Evolutionary conservation across 2,329 filamentous ascomycete species (phyloP), one percentile per base, ranked within the genome.

Genomic region (Ophiocordyceps robertsii): DNA sequence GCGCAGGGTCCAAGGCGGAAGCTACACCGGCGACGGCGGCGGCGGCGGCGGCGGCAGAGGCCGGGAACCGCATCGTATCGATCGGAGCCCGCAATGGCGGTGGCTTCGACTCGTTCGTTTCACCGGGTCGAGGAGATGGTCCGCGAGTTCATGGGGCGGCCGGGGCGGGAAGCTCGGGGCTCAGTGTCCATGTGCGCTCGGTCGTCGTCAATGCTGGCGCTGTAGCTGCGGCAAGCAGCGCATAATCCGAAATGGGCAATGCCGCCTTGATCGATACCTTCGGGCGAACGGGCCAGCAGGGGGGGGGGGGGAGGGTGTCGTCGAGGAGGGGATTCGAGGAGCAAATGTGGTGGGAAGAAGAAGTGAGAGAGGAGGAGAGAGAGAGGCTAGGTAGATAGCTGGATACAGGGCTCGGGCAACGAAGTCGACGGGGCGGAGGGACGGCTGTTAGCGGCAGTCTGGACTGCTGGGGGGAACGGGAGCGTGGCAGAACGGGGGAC

Each of bases 1-100:
- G 50, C n/a, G 44, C 39, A 19, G 48, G 49, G 27, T 47, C 46
- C 30, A 46, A n/a, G 14, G 42, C 44, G 14, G n/a, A 14, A 29
- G 17, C 42, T 1, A 40, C 24, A n/a, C 43, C 42, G 24, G 48
- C 45, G 27, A 43, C 37, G 30, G 21, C 44, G n/a, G 39, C 9
- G 27, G 43, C 42, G 29, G 43, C 46, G 33, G 35, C 43, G 35
- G 41, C 35, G 29, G 41, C 43, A 16, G 41, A 41, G 39, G 31
- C 38, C 33, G 38, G 35, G 37, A 30, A 35, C 39, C 44, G 44
- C 49, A 51, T 51, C 16, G 44, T 43, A 42, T 33, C 41, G 39
- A 37, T 39, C 19, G 38, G 30, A 14, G 37, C 30, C 41, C 35
- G 41, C 31, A 37, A 39, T 13, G 37, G 39, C 16, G 36, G 32